Conservation (phyloP, 2,329 filamentous ascomycete species). For the Cadophora sp. region DNA sequence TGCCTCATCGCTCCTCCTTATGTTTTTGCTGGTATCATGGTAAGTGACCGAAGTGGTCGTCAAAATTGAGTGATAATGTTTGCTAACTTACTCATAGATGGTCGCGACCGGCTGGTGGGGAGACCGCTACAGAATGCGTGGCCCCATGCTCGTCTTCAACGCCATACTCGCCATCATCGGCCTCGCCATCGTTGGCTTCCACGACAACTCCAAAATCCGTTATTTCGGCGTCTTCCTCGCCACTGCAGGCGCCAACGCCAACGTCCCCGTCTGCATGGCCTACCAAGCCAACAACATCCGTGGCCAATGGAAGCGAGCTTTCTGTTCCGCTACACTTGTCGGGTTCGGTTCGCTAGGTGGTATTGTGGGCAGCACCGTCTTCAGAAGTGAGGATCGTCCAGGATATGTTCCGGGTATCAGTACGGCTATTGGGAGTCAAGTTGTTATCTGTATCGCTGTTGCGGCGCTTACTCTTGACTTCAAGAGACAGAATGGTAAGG, state of each 20-base stretch:
- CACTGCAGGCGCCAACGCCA: slow-evolving; percentile 68
- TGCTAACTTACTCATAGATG: slow-evolving; percentile 4
- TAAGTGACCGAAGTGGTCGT: too few species aligned
- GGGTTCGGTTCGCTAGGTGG: slow-evolving; percentile 80
- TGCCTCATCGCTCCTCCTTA: slow-evolving; percentile 61
- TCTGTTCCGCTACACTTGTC: slow-evolving; percentile 77
- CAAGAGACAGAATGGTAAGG: slow-evolving; percentile 42
- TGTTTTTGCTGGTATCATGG: slow-evolving; percentile 52
- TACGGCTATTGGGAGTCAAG: slow-evolving; percentile 31
- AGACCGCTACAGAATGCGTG: slow-evolving; percentile 56
- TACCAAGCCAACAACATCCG: slow-evolving; percentile 83
- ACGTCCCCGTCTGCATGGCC: slow-evolving; percentile 75
- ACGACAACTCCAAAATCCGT: slow-evolving; percentile 54
- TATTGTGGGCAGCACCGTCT: slow-evolving; percentile 77
- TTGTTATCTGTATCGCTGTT: slow-evolving; percentile 38
- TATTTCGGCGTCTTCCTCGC: slow-evolving; percentile 61
- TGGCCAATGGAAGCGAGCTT: slow-evolving; percentile 86
- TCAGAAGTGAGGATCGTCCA: slow-evolving; percentile 62
- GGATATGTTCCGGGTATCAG: slow-evolving; percentile 49
- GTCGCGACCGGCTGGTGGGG: slow-evolving; percentile 13
- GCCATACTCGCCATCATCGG: slow-evolving; percentile 56
- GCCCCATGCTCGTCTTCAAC: slow-evolving; percentile 34
- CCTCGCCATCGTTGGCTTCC: slow-evolving; percentile 53
- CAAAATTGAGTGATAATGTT: neutral
- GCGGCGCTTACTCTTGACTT: slow-evolving; percentile 41